phyloP scores from a whole-genome alignment of 2,329 filamentous ascomycete species.

The Colletotrichum lupini region DNA sequence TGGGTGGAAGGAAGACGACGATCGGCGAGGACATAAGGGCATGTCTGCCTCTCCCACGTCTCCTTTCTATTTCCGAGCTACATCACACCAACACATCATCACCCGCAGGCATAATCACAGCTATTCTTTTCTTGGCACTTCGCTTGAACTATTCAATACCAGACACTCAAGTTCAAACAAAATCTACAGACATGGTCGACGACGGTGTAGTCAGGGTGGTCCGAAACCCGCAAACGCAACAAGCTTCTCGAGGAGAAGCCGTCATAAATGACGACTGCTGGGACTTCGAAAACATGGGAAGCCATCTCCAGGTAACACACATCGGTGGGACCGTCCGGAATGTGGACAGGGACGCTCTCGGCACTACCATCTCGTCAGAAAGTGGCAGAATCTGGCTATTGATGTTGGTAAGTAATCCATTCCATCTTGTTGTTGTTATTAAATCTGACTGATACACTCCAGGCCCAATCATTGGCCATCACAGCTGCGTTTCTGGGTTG shows the following conservation, averaged over 20 bases:
- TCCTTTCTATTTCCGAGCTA: neutral
- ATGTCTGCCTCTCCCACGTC: neutral
- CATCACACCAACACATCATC: neutral
- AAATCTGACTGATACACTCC: neutral
- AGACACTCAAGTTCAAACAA: neutral
- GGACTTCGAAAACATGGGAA: neutral
- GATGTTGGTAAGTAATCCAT: neutral
- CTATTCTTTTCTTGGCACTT: neutral
- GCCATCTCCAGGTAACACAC: neutral
- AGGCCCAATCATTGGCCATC: neutral
- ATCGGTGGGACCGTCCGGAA: neutral
- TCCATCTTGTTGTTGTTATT: neutral
- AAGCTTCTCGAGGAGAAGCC: neutral
- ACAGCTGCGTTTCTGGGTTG: conserved; percentile 45
- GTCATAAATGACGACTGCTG: neutral
- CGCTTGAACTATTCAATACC: neutral
- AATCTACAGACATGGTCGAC: neutral
- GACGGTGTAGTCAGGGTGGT: neutral
- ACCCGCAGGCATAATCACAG: neutral
- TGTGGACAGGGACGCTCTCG: neutral
- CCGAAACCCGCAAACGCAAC: neutral
- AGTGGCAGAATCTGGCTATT: neutral
- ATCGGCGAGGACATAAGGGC: neutral
- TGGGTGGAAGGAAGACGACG: neutral
- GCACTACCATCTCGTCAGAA: neutral